These are phyloP conservation scores for Tricladium varicosporioides DNA, from an alignment of 2,329 filamentous ascomycete species.

Conservation along the genomic window DNA sequence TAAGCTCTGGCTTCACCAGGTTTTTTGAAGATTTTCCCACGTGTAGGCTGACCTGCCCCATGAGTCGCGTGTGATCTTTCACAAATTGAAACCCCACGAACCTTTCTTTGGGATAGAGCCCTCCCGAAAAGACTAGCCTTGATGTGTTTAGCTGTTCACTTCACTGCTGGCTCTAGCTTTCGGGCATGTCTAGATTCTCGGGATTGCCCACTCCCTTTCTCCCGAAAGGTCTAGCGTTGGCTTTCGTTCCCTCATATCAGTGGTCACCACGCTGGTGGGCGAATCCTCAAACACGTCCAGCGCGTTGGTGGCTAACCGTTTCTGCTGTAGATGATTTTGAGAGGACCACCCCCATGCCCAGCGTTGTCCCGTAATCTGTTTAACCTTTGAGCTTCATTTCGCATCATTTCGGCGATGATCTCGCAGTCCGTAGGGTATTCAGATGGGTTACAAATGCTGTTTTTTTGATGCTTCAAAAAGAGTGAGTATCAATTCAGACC, in stretches of 20 bases:
- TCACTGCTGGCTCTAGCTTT: background rate
- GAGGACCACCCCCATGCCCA: background rate
- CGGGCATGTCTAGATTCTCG: background rate
- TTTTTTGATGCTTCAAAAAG: no score
- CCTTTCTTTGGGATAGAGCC: background rate
- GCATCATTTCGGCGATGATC: background rate
- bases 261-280: background rate
- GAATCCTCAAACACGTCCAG: background rate
- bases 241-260: background rate
- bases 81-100: background rate
- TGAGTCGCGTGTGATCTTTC: background rate
- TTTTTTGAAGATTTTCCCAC: background rate
- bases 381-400: conserved; percentile 4
- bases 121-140: no score
- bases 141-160: no score
- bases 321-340: background rate
- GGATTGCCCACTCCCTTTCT: background rate
- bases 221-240: background rate
- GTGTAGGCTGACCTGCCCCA: background rate
- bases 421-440: background rate
- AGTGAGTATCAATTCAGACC: no score
- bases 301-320: background rate
- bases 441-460: no score
- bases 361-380: background rate
- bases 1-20: background rate